Evolutionary conservation across 164 flowering plant species (phyloP).

Genomic region (Sextonia rubra): DNA sequence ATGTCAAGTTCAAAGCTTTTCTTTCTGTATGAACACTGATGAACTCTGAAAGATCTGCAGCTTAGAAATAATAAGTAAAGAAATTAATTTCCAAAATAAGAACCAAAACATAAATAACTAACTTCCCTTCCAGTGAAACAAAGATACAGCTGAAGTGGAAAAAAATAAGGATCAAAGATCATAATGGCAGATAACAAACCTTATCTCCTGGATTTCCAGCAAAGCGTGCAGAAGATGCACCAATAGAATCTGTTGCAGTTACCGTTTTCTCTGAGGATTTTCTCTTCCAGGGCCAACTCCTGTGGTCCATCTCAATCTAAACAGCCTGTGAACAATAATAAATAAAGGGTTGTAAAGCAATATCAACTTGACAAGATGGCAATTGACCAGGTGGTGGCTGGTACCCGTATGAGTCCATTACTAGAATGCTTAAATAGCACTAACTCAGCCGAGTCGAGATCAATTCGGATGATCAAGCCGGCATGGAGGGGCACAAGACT

Average conservation of each 20-base stretch:
- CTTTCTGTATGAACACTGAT: too few relatives aligned
- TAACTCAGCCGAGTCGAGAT: background rate
- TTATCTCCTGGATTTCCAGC: conserved; percentile 42
- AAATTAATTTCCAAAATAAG: background rate
- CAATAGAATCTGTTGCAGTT: conserved; percentile 41
- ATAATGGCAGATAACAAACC: conserved; percentile 23
- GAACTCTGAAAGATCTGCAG: too few relatives aligned
- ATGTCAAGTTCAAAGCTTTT: too few relatives aligned
- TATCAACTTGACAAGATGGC: background rate
- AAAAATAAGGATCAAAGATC: conserved; percentile 2
- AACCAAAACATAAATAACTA: background rate
- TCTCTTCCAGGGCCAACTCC: conserved; percentile 98
- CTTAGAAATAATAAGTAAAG: too few relatives aligned
- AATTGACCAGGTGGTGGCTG: background rate
- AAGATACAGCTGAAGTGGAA: too few relatives aligned
- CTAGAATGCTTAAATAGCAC: background rate
- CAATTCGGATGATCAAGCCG: too few relatives aligned
- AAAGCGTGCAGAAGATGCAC: conserved; percentile 34
- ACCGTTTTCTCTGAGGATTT: conserved; percentile 71
- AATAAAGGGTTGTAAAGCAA: background rate
- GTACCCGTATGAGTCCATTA: too few relatives aligned
- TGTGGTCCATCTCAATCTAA: conserved; percentile 56
- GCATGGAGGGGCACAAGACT: too few relatives aligned
- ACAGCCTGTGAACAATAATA: conserved; percentile 12
- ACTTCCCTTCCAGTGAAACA: background rate